Conservation (phyloP, 805 yeast genomes). For the Tetrapisispora arboricola region DNA sequence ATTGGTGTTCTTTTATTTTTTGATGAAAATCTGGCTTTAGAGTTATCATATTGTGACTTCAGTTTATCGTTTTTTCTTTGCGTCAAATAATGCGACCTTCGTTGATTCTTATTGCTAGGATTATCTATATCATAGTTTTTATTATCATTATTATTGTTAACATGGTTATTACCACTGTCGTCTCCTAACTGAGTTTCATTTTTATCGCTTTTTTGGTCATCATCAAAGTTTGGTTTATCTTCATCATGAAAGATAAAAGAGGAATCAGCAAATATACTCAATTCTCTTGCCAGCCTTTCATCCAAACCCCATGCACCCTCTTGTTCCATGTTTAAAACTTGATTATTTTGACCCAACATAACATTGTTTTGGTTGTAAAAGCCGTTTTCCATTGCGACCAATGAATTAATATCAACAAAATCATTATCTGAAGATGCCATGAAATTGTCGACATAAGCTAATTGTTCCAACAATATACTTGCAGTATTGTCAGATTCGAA, state of each 20-base stretch:
- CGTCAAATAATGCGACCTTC: constrained; percentile 18
- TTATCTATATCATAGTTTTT: background rate
- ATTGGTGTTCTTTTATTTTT: constrained; percentile 4
- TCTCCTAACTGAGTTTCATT: constrained; percentile 3
- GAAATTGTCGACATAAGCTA: constrained; percentile 71
- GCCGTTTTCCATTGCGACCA: constrained; percentile 11
- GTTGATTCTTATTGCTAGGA: constrained; percentile 5
- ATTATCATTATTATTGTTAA: background rate
- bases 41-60: constrained; percentile 26
- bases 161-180: constrained; percentile 2
- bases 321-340: background rate
- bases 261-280: constrained; percentile 77
- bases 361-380: background rate
- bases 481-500: constrained; percentile 17
- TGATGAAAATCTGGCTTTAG: constrained; percentile 23
- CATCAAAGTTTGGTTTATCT: constrained; percentile 30
- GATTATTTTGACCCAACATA: no score
- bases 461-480: constrained; percentile 52
- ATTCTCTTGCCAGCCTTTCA: constrained; percentile 49
- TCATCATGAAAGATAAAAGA: constrained; percentile 75
- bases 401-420: constrained; percentile 28
- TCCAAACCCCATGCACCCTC: constrained; percentile 28
- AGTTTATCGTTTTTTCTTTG: constrained; percentile 23
- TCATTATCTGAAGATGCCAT: constrained; percentile 43
- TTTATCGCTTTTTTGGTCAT: constrained; percentile 7